phyloP scores from a whole-genome alignment of 176 grass and related monocot genomes.

The Dactylis glomerata region DNA sequence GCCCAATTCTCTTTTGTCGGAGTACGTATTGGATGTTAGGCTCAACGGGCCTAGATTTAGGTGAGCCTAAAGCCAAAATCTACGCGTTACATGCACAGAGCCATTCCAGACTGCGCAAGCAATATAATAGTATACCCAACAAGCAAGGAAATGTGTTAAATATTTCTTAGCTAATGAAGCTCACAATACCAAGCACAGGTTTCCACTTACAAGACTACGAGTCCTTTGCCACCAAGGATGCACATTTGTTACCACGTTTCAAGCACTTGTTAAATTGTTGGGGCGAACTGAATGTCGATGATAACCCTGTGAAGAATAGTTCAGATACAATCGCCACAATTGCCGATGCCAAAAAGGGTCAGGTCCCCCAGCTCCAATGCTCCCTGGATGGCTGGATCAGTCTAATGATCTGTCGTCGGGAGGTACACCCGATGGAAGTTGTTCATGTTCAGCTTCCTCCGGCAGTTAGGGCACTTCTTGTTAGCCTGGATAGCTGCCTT shows the following conservation, averaged over 20 bases:
- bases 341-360: constrained; percentile 19
- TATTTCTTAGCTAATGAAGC: not conserved
- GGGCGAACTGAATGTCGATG: constrained; percentile 12
- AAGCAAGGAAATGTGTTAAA: not conserved
- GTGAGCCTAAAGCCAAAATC: too few relatives aligned
- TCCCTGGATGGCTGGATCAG: not conserved
- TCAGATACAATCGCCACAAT: constrained; percentile 22
- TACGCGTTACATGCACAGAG: too few relatives aligned
- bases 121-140: too few relatives aligned
- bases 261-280: constrained; percentile 37
- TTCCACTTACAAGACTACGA: not conserved
- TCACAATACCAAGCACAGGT: not conserved
- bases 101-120: too few relatives aligned
- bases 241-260: not conserved
- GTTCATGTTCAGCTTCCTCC: constrained; percentile 45
- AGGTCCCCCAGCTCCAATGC: not conserved
- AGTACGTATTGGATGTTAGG: too few relatives aligned
- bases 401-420: constrained; percentile 46
- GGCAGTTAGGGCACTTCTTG: constrained; percentile 91
- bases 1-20: too few relatives aligned
- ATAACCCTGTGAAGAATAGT: constrained; percentile 25
- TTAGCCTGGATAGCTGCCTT: constrained; percentile 44
- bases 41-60: too few relatives aligned
- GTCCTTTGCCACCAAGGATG: constrained; percentile 2
- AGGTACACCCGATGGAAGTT: constrained; percentile 84